Conservation (phyloP, 495 filamentous ascomycete genomes). For the Umbilicaria muhlenbergii region DNA sequence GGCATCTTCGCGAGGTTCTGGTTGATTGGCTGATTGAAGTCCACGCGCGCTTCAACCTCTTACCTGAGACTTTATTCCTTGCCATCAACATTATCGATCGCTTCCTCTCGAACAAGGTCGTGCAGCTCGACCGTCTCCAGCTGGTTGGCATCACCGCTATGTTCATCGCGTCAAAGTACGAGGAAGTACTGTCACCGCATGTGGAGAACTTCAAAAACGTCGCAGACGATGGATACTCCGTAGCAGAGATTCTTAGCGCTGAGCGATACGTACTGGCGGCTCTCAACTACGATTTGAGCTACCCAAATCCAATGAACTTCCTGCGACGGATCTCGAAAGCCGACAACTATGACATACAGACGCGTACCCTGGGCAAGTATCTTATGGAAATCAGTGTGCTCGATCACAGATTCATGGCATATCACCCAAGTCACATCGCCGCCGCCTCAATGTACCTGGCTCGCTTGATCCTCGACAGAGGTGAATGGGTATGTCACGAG, state of each 20-base stretch:
- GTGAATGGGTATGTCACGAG: slow-evolving; percentile 60
- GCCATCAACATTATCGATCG: slow-evolving; percentile 97
- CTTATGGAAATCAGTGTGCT: slow-evolving; percentile 95
- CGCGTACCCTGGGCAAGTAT: slow-evolving; percentile 91
- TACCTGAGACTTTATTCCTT: slow-evolving; percentile 96
- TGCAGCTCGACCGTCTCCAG: slow-evolving; percentile 87
- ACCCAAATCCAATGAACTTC: slow-evolving; percentile 99
- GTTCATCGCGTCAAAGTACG: slow-evolving; percentile 98
- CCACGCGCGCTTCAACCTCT: slow-evolving; percentile 87
- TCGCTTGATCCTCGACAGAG: slow-evolving; percentile 73
- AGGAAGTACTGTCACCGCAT: slow-evolving; percentile 92
- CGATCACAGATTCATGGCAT: slow-evolving; percentile 81
- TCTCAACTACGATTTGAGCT: slow-evolving; percentile 94
- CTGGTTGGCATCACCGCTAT: slow-evolving; percentile 95
- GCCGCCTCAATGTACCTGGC: slow-evolving; percentile 92
- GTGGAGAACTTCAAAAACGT: slow-evolving; percentile 94
- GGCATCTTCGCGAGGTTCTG: slow-evolving; percentile 96
- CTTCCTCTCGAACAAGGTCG: slow-evolving; percentile 84
- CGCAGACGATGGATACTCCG: slow-evolving; percentile 92
- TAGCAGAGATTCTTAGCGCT: slow-evolving; percentile 89
- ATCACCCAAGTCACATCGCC: slow-evolving; percentile 73
- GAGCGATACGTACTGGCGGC: slow-evolving; percentile 83
- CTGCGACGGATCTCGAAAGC: slow-evolving; percentile 95
- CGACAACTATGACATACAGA: slow-evolving; percentile 95
- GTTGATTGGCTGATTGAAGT: slow-evolving; percentile 98